Evolutionary conservation across 768 basidiomycete genomes (phyloP), one percentile per base, ranked within the genome.

Genomic region (Russula emetica): DNA sequence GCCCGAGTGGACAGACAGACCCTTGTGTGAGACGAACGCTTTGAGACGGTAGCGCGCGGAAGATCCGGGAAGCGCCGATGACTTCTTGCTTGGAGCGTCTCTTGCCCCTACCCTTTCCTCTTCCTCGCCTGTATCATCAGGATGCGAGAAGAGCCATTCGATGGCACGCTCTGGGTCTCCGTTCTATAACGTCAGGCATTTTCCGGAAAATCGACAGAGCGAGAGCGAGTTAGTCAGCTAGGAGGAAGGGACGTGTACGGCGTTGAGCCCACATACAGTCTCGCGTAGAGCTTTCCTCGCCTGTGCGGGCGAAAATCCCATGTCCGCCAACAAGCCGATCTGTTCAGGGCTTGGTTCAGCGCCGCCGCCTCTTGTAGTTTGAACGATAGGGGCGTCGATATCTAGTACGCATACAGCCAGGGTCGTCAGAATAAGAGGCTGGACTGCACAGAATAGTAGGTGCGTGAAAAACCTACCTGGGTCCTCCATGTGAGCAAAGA

Each of bases 21-120:
- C 95, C 71, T 97, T 98, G 79, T 99, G 96, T 55, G 94, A 97
- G 70, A 99, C 86, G 78, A 98, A 99, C 10, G 92, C 94, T 72
- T 94, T 90, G 32, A 99, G 82, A 32, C 78, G 77, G 77, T 92
- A 99, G 16, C 76, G 76, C 6, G 71, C 69, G 24, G 92, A 92
- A 5, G 0, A 74, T 73, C 0, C 77, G 8, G 54, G 63, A 3
- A 16, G 30, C 30, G 44, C 28, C 3, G 42, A 8, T 18, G 42
- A 13, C 11, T 32, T 32, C 18, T 40, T 20, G 36, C 28, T n/a
- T 0, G 24, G 20, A 2, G 36, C 34, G 22, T 16, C 54, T n/a
- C 13, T n/a, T 22, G 1, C 36, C 24, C 14, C 45, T 2, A 14
- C 45, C 8, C 18, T 20, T n/a, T 45, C 34, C 10, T 59, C 8